Evolutionary conservation across 768 basidiomycete species (phyloP).

Genomic region (Rhodotorula paludigena): DNA sequence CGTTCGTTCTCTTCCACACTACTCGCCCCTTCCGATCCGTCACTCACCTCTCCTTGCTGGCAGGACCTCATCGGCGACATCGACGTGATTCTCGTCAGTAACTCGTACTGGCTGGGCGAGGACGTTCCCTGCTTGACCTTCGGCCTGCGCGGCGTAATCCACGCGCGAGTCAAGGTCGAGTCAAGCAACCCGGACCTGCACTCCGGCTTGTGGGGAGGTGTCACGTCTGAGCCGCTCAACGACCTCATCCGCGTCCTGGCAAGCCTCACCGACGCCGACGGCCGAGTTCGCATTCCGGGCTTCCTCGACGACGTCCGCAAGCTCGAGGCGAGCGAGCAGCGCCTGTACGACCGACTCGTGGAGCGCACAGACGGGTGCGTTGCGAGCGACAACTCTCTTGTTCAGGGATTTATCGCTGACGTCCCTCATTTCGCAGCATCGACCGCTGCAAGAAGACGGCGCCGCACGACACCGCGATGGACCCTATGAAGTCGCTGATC

Average conservation of each 20-base stretch:
- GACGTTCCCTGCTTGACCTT: constrained; percentile 89
- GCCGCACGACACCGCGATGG: constrained; percentile 13
- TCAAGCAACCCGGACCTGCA: constrained; percentile 73
- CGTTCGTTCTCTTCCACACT: not conserved
- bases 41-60: too few relatives aligned
- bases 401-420: not conserved
- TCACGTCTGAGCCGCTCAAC: constrained; percentile 77
- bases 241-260: constrained; percentile 84
- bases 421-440: not conserved
- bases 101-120: constrained; percentile 95
- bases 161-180: constrained; percentile 66
- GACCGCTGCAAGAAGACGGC: not conserved
- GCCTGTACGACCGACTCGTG: constrained; percentile 65
- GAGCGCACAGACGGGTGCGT: constrained; percentile 40
- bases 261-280: constrained; percentile 57
- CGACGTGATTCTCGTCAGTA: constrained; percentile 80
- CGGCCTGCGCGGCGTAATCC: constrained; percentile 87
- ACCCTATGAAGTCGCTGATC: constrained; percentile 33
- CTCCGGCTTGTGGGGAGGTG: constrained; percentile 81
- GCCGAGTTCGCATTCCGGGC: constrained; percentile 51
- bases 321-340: constrained; percentile 62
- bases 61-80: constrained; percentile 79
- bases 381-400: not conserved
- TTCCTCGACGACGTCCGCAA: constrained; percentile 62
- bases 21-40: too few relatives aligned